A percentile compares a stretch with the other conserved stretches of the same genome.
These are phyloP conservation scores for Stentor roeselii DNA, from an alignment of 73 alveolate species.

Conservation along the genomic window DNA sequence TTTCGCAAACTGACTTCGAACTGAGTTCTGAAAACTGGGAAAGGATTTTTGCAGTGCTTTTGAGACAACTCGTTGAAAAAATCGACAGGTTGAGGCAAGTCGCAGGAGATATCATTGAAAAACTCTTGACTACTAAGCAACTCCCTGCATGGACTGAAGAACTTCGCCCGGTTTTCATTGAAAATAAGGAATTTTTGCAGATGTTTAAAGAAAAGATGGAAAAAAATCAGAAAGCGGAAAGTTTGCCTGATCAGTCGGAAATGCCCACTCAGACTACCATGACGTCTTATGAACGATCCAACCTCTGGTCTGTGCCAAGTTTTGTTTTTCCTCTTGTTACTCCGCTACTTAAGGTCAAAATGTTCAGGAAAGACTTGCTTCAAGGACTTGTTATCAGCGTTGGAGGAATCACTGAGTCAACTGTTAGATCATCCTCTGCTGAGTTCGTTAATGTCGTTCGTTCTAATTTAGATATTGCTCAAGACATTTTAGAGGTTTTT, in stretches of 20 bases:
- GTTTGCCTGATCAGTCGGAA: slow-evolving; percentile 31
- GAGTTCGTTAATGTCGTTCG: slow-evolving; percentile 41
- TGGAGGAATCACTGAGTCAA: slow-evolving; percentile 84
- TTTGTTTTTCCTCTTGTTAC: slow-evolving; percentile 63
- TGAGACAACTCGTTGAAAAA: slow-evolving; percentile 78
- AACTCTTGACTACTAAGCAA: slow-evolving; percentile 31
- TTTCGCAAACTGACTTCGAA: slow-evolving; percentile 23
- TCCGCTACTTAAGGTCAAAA: slow-evolving; percentile 61
- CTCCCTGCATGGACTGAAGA: slow-evolving; percentile 42
- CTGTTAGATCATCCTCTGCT: slow-evolving; percentile 63
- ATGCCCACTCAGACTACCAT: slow-evolving; percentile 7
- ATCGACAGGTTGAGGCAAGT: slow-evolving; percentile 77
- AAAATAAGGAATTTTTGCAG: slow-evolving; percentile 35
- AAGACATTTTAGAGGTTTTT: slow-evolving; percentile 9
- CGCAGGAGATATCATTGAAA: slow-evolving; percentile 74
- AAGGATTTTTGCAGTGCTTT: slow-evolving; percentile 29
- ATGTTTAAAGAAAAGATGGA: slow-evolving; percentile 53
- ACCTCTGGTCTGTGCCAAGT: slow-evolving; percentile 78
- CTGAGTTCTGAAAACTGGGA: slow-evolving; percentile 28
- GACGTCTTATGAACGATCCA: slow-evolving; percentile 28
- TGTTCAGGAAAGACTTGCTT: slow-evolving; percentile 51
- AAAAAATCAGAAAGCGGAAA: slow-evolving; percentile 38
- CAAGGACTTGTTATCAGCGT: slow-evolving; percentile 72
- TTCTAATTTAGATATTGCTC: not conserved
- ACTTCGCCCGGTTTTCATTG: slow-evolving; percentile 47